A percentile compares a stretch with the other conserved stretches of the same genome.
Evolutionary conservation across 257 asterid genomes (phyloP).

Genomic region (Solanum virginianum): DNA sequence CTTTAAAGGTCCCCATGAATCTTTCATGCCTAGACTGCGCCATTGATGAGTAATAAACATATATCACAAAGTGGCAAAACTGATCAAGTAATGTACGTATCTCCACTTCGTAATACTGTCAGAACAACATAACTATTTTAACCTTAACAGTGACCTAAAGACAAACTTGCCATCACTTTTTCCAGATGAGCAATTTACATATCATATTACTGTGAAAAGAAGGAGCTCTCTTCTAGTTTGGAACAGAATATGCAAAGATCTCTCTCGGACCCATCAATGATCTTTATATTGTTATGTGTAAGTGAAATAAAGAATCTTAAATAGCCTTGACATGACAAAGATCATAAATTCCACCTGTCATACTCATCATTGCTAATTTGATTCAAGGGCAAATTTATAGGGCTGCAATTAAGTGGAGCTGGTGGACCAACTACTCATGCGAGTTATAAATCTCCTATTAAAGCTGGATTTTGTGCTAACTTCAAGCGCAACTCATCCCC

Average conservation of each 20-base stretch:
- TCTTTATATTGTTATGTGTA: neutral
- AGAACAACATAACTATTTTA: neutral
- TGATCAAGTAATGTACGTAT: neutral
- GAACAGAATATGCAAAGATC: neutral
- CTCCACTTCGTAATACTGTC: neutral
- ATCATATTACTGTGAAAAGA: neutral
- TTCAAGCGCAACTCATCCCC: neutral
- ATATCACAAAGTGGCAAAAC: neutral
- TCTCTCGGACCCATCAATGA: neutral
- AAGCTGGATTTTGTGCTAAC: neutral
- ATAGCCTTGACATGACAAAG: neutral
- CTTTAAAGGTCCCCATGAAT: slow-evolving; percentile 96
- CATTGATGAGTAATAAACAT: neutral
- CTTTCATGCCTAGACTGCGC: slow-evolving; percentile 93
- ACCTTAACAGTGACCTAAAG: neutral
- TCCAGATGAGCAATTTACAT: neutral
- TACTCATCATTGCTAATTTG: neutral
- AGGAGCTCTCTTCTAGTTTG: neutral
- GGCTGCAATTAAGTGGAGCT: neutral
- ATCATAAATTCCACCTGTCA: neutral
- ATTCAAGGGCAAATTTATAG: neutral
- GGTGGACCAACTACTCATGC: neutral
- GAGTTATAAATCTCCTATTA: neutral
- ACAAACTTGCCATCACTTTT: neutral
- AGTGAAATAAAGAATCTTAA: neutral